phyloP scores from a whole-genome alignment of 164 flowering plant genomes.

The Akebia trifoliata region DNA sequence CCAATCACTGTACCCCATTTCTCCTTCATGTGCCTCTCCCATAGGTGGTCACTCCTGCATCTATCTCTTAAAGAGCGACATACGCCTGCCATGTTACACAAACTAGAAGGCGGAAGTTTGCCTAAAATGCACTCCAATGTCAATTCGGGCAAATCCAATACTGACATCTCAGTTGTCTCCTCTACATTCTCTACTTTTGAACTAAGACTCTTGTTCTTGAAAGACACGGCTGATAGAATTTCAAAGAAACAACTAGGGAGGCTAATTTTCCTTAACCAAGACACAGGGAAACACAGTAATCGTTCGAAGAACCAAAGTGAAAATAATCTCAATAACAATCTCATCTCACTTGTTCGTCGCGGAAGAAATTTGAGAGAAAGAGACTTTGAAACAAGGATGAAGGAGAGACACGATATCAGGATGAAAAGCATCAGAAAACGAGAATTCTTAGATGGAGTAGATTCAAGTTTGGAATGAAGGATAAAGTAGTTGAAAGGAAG shows the following conservation, averaged over 20 bases:
- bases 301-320: conserved; percentile 44
- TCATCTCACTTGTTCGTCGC: conserved; percentile 46
- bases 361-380: conserved; percentile 46
- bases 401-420: conserved; percentile 61
- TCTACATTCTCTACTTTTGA: conserved; percentile 32
- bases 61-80: conserved; percentile 74
- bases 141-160: conserved; percentile 86
- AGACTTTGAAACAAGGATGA: conserved; percentile 58
- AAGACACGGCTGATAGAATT: conserved; percentile 27
- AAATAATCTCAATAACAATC: no score
- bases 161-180: conserved; percentile 29
- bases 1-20: conserved; percentile 82
- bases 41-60: conserved; percentile 68
- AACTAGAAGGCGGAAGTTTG: conserved; percentile 61
- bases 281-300: conserved; percentile 22
- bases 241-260: no score
- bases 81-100: conserved; percentile 68
- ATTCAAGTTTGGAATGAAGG: conserved; percentile 7
- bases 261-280: no score
- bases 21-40: conserved; percentile 76
- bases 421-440: conserved; percentile 57
- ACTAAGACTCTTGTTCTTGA: conserved; percentile 23
- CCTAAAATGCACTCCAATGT: conserved; percentile 81
- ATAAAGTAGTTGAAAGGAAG: conserved; percentile 14
- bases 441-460: conserved; percentile 20